Evolutionary conservation across 2,329 filamentous ascomycete genomes (phyloP).

Genomic region (Neospermospora avenae): DNA sequence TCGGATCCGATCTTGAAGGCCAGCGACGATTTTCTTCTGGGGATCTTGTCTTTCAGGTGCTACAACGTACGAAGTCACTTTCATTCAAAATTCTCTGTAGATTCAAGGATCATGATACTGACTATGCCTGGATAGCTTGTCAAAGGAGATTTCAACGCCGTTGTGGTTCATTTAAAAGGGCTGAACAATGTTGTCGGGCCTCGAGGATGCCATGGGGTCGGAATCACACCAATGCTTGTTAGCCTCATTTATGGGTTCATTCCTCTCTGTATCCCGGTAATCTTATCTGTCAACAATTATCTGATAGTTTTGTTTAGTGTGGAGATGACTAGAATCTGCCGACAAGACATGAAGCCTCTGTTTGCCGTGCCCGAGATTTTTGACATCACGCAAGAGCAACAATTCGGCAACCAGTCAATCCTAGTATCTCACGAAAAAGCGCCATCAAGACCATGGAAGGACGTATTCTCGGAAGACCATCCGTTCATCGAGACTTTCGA

Average conservation of each 20-base stretch:
- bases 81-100: neutral
- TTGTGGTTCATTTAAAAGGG: neutral
- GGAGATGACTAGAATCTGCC: slow-evolving; percentile 4
- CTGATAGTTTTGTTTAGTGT: neutral
- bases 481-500: neutral
- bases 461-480: neutral
- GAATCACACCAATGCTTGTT: neutral
- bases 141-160: neutral
- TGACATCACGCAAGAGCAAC: slow-evolving; percentile 4
- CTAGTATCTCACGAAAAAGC: neutral
- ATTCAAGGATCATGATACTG: neutral
- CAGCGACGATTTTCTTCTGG: neutral
- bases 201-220: neutral
- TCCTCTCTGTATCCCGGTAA: too few species aligned
- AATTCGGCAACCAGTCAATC: neutral
- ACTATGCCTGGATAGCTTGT: neutral
- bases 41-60: slow-evolving; percentile 1
- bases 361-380: slow-evolving; percentile 1
- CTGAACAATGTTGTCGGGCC: neutral
- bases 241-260: slow-evolving; percentile 1
- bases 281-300: neutral
- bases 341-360: slow-evolving; percentile 1
- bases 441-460: neutral
- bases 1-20: neutral
- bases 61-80: neutral